Conservation (phyloP, 148 eudicot species). For the Agrostemma githago region DNA sequence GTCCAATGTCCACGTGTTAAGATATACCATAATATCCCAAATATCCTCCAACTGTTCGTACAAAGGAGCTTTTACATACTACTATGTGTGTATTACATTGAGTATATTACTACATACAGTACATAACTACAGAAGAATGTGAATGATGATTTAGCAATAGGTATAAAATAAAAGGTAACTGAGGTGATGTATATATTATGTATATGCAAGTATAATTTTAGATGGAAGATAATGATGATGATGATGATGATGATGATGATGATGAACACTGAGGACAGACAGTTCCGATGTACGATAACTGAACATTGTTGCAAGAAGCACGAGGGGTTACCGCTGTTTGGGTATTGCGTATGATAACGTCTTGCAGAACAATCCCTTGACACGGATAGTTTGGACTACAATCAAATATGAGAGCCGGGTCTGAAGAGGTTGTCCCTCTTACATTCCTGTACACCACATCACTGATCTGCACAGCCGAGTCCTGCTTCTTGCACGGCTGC, state of each 20-base stretch:
- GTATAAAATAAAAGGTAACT: no score
- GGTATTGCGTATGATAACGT: conserved; percentile 25
- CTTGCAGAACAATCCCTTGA: conserved; percentile 38
- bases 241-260: background rate
- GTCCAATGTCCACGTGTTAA: no score
- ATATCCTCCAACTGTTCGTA: no score
- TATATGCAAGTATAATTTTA: background rate
- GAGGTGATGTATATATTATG: background rate
- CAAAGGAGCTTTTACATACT: no score
- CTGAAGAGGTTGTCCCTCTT: conserved; percentile 56
- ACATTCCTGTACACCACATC: conserved; percentile 57
- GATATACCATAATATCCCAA: no score
- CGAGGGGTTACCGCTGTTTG: conserved; percentile 12
- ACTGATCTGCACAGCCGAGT: conserved; percentile 50
- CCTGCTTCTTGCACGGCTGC: conserved; percentile 50
- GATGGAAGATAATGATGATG: background rate
- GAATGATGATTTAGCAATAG: no score
- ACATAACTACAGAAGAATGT: background rate
- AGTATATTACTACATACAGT: no score
- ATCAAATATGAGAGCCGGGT: conserved; percentile 41
- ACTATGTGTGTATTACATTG: no score
- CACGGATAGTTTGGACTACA: conserved; percentile 61
- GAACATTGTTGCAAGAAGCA: conserved; percentile 59
- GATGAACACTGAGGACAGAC: conserved; percentile 48
- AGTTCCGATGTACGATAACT: conserved; percentile 23